Conservation (phyloP, 1,284 basidiomycete genomes). For the Ganoderma multipileum region DNA sequence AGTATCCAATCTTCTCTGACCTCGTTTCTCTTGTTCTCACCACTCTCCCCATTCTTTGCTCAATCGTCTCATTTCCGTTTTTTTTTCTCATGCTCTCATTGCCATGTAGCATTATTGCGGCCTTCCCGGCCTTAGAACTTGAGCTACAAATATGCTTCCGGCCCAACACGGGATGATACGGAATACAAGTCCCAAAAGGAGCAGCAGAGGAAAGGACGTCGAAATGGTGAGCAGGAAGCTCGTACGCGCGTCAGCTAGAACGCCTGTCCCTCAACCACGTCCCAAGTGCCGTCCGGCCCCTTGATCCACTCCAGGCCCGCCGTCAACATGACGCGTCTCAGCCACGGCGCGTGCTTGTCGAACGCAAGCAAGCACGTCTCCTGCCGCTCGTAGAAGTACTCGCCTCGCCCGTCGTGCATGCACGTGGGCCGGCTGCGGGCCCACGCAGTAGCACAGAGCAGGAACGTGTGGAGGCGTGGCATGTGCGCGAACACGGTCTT, state of each 20-base stretch:
- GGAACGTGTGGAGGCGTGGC: neutral
- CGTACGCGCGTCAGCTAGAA: neutral
- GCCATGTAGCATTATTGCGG: no score
- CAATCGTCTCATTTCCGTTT: no score
- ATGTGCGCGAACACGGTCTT: constrained; percentile 1
- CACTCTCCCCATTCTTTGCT: no score
- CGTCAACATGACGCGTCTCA: neutral
- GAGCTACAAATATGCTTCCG: no score
- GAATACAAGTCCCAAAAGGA: no score
- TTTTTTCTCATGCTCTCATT: no score
- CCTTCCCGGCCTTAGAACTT: no score
- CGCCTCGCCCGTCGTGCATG: neutral
- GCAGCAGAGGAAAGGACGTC: no score
- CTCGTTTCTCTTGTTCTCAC: no score
- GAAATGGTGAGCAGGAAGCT: no score
- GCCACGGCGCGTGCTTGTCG: neutral
- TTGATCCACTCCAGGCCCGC: neutral
- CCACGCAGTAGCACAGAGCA: neutral
- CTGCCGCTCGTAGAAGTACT: neutral
- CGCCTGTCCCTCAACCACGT: neutral
- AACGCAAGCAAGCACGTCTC: neutral
- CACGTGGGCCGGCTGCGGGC: neutral
- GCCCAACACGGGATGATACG: no score
- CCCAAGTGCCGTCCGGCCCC: neutral
- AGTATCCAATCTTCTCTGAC: no score